Conservation (phyloP, 2,329 filamentous ascomycete genomes). For the Ophiostoma ips region DNA sequence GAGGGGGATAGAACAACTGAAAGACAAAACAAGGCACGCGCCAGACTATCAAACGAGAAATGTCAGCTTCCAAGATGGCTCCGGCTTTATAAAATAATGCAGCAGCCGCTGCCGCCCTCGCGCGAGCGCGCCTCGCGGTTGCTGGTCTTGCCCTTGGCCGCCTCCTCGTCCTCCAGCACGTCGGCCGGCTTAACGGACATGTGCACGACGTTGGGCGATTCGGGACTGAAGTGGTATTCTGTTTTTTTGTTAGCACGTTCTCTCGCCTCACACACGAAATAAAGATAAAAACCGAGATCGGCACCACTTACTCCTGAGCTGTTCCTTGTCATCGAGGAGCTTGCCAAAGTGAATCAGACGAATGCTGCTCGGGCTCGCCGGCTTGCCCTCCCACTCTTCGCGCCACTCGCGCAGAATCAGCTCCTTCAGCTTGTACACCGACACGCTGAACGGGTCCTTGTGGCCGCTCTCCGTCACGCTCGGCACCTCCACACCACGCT, state of each 20-base stretch:
- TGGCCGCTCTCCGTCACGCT: constrained; percentile 44
- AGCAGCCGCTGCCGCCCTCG: constrained; percentile 32
- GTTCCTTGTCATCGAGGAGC: constrained; percentile 76
- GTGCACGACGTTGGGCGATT: constrained; percentile 74
- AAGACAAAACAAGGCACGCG: neutral
- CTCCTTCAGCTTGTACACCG: constrained; percentile 87
- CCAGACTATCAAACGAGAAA: neutral
- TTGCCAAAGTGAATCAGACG: constrained; percentile 85
- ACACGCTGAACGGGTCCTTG: constrained; percentile 75
- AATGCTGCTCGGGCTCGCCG: constrained; percentile 77
- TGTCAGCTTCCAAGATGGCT: neutral
- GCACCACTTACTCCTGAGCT: constrained; percentile 58
- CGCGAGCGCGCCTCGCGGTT: constrained; percentile 26
- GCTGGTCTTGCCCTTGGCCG: constrained; percentile 47
- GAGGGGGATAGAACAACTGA: neutral
- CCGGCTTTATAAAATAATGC: constrained; percentile 32
- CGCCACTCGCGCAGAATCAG: constrained; percentile 88
- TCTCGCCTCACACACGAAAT: too few relatives aligned
- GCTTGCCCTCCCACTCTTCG: constrained; percentile 78
- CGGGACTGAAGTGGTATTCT: constrained; percentile 69
- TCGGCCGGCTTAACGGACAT: constrained; percentile 87
- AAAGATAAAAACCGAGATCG: neutral
- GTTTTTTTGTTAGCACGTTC: neutral
- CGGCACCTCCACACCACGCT: constrained; percentile 65
- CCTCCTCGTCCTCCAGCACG: constrained; percentile 66